Evolutionary conservation across 2,329 filamentous ascomycete genomes (phyloP).

Genomic region (Penicillium sp.): DNA sequence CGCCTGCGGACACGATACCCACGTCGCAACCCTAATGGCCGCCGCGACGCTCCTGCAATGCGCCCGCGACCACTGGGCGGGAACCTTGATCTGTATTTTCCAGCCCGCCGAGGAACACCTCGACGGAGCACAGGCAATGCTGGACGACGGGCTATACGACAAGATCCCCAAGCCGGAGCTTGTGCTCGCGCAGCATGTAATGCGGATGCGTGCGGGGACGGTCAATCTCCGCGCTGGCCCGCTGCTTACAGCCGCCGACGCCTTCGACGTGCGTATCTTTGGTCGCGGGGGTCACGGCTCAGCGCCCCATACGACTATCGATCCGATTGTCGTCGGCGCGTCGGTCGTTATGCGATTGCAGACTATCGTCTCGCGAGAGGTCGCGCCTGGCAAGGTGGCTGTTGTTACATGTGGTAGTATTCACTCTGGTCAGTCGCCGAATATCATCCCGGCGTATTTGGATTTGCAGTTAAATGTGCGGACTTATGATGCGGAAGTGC

Average conservation of each 20-base stretch:
- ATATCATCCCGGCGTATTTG: constrained; percentile 46
- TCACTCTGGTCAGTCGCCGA: constrained; percentile 42
- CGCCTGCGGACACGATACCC: constrained; percentile 66
- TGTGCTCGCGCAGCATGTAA: constrained; percentile 56
- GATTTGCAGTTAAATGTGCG: constrained; percentile 44
- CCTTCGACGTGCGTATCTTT: constrained; percentile 36
- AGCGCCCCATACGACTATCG: constrained; percentile 44
- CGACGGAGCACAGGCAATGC: constrained; percentile 58
- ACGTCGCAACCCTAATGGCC: constrained; percentile 58
- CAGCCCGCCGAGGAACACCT: constrained; percentile 63
- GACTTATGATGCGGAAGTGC: constrained; percentile 29
- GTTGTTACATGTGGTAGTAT: constrained; percentile 48
- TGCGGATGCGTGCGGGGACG: constrained; percentile 37
- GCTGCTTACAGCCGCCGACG: constrained; percentile 36
- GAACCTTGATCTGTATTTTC: constrained; percentile 60
- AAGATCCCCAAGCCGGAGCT: constrained; percentile 55
- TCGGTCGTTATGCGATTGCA: constrained; percentile 42
- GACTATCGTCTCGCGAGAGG: constrained; percentile 39
- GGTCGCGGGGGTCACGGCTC: constrained; percentile 47
- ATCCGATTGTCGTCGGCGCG: constrained; percentile 47
- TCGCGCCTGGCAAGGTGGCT: constrained; percentile 38
- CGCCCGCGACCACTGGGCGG: constrained; percentile 49
- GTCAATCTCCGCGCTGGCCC: constrained; percentile 33
- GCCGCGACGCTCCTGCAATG: constrained; percentile 50
- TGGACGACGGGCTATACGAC: constrained; percentile 56